Percentiles rank a stretch among this genome's conserved stretches.
These are phyloP conservation scores for Coemansia sp. DNA, from an alignment of 192 early-diverging fungal genomes.

Conservation along the genomic window DNA sequence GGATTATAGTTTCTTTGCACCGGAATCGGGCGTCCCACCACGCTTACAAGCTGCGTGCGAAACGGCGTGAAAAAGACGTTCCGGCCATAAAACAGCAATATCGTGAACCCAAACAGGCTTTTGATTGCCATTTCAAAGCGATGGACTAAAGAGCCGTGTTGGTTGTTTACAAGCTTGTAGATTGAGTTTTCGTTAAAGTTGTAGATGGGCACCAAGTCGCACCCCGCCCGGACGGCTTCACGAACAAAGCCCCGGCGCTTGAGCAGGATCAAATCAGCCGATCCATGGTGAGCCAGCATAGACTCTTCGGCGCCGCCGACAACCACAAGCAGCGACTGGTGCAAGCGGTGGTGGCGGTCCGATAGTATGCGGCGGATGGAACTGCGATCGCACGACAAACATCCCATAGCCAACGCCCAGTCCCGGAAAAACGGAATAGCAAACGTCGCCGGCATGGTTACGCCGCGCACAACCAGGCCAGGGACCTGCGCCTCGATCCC, in stretches of 20 bases:
- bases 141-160: constrained; percentile 61
- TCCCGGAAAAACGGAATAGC: constrained; percentile 83
- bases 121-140: constrained; percentile 73
- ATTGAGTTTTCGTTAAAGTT: constrained; percentile 94
- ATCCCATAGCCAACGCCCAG: constrained; percentile 72
- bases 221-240: constrained; percentile 77
- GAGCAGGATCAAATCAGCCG: constrained; percentile 68
- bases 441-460: constrained; percentile 85
- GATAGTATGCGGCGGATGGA: constrained; percentile 80
- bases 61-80: constrained; percentile 73
- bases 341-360: constrained; percentile 55
- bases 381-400: constrained; percentile 69
- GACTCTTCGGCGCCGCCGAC: constrained; percentile 90
- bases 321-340: constrained; percentile 66
- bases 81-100: constrained; percentile 79
- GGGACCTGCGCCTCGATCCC: constrained; percentile 72
- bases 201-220: constrained; percentile 82
- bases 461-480: constrained; percentile 71
- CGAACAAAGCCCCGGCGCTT: constrained; percentile 89
- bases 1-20: constrained; percentile 33
- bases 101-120: constrained; percentile 65
- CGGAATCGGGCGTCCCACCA: constrained; percentile 45
- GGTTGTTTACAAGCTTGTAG: constrained; percentile 75
- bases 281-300: constrained; percentile 62
- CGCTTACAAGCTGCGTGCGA: constrained; percentile 37